phyloP scores from a whole-genome alignment of 306 rosid genomes.

The Rubus parviflorus region DNA sequence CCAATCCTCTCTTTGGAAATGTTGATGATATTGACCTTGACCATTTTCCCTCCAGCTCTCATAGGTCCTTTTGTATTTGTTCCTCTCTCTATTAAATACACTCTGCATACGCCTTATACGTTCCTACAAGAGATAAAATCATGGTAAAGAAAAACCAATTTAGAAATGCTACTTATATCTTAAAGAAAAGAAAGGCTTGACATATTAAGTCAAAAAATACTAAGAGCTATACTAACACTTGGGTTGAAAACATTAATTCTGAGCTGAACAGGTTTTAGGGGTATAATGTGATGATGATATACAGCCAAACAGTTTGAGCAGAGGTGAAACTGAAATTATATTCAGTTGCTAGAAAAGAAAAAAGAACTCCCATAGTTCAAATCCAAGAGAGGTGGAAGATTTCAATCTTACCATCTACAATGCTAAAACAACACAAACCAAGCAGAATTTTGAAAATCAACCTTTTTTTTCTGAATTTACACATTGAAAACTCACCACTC shows the following conservation, averaged over 20 bases:
- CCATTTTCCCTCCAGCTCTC: slow-evolving; percentile 87
- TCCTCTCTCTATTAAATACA: slow-evolving; percentile 96
- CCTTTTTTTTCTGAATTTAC: background rate
- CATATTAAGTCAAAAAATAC: background rate
- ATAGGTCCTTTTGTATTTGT: slow-evolving; percentile 63
- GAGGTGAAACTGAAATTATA: background rate
- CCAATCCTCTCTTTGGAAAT: slow-evolving; percentile 95
- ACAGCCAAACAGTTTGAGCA: no score
- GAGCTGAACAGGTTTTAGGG: background rate
- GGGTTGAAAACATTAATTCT: background rate
- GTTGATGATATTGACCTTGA: slow-evolving; percentile 58
- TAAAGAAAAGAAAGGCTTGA: background rate
- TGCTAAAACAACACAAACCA: background rate
- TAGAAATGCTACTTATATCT: background rate
- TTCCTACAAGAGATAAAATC: slow-evolving; percentile 51
- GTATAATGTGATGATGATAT: background rate
- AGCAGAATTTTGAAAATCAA: background rate
- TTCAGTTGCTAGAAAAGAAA: background rate
- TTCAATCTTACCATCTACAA: background rate
- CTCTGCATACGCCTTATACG: slow-evolving; percentile 98
- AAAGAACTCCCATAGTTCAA: background rate
- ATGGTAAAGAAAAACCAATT: background rate
- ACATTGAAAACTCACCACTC: slow-evolving; percentile 68
- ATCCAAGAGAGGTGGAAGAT: background rate
- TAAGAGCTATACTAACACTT: background rate